Conservation (phyloP, 2,329 filamentous ascomycete genomes). For the Diaporthe aspalathi region DNA sequence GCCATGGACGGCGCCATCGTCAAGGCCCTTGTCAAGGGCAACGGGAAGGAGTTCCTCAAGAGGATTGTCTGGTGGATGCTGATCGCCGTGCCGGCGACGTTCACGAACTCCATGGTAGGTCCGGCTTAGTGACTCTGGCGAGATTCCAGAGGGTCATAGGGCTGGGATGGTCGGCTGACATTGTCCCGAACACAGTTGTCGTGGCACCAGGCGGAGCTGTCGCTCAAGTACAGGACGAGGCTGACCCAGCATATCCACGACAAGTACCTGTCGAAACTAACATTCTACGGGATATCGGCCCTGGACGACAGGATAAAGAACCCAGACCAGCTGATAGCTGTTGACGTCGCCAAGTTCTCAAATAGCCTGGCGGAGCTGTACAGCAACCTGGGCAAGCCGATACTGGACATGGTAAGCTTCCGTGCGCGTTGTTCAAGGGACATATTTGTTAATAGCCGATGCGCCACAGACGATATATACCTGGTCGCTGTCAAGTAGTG, state of each 20-base stretch:
- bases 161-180: background rate
- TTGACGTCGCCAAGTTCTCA: slow-evolving; percentile 96
- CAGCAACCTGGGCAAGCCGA: slow-evolving; percentile 93
- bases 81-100: slow-evolving; percentile 93
- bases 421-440: rapidly evolving
- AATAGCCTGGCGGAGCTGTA: slow-evolving; percentile 95
- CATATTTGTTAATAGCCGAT: slow-evolving; percentile 42
- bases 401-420: slow-evolving; percentile 84
- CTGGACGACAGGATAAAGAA: slow-evolving; percentile 99
- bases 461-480: slow-evolving; percentile 81
- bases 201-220: slow-evolving; percentile 95
- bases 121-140: background rate
- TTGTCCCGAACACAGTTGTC: slow-evolving; percentile 72
- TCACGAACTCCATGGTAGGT: slow-evolving; percentile 97
- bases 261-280: slow-evolving; percentile 96
- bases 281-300: slow-evolving; percentile 95
- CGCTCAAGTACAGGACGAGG: slow-evolving; percentile 90
- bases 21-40: slow-evolving; percentile 90
- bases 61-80: slow-evolving; percentile 98
- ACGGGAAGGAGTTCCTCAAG: slow-evolving; percentile 87
- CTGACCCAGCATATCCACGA: slow-evolving; percentile 96
- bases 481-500: slow-evolving; percentile 89
- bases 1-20: slow-evolving; percentile 95
- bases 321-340: slow-evolving; percentile 95
- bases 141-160: background rate